These are phyloP conservation scores for Modicella reniformis DNA, from an alignment of 371 early-diverging fungal genomes.

Conservation along the genomic window DNA sequence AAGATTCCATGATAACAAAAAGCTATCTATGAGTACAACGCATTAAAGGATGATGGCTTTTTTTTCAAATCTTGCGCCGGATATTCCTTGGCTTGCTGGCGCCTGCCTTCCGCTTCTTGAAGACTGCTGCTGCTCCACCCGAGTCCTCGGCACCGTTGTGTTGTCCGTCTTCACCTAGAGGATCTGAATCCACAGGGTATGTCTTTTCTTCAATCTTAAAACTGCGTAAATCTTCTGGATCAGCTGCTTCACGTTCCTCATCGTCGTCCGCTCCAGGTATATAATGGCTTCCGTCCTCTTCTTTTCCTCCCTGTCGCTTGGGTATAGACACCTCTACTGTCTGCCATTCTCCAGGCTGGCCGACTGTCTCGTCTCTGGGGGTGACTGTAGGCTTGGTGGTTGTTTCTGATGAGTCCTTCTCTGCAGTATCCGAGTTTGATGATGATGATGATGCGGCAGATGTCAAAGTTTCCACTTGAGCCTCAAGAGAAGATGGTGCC, in stretches of 20 bases:
- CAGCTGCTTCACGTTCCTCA: conserved; percentile 55
- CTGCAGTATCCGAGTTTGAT: conserved; percentile 12
- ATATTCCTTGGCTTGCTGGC: conserved; percentile 51
- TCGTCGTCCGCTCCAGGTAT: conserved; percentile 55
- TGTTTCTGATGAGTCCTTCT: conserved; percentile 1
- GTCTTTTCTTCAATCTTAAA: conserved; percentile 70
- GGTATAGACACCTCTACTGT: conserved; percentile 26
- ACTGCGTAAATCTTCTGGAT: conserved; percentile 60
- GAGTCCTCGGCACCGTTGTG: not conserved
- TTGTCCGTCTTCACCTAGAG: conserved; percentile 19
- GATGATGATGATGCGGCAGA: not conserved
- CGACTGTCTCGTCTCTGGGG: conserved; percentile 29
- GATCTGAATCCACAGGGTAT: conserved; percentile 43
- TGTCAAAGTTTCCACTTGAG: too few relatives aligned
- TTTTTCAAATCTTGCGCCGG: conserved; percentile 39
- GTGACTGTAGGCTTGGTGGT: not conserved
- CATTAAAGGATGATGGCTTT: too few relatives aligned
- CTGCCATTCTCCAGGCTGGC: conserved; percentile 51
- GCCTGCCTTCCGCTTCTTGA: conserved; percentile 66
- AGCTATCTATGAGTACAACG: too few relatives aligned
- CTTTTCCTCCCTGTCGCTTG: conserved; percentile 6
- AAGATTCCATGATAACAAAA: too few relatives aligned
- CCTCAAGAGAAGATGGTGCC: conserved; percentile 5
- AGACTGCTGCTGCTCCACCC: conserved; percentile 50
- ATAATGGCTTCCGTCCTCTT: conserved; percentile 21